Conservation (phyloP, 768 basidiomycete genomes). For the Myochromella boudieri region DNA sequence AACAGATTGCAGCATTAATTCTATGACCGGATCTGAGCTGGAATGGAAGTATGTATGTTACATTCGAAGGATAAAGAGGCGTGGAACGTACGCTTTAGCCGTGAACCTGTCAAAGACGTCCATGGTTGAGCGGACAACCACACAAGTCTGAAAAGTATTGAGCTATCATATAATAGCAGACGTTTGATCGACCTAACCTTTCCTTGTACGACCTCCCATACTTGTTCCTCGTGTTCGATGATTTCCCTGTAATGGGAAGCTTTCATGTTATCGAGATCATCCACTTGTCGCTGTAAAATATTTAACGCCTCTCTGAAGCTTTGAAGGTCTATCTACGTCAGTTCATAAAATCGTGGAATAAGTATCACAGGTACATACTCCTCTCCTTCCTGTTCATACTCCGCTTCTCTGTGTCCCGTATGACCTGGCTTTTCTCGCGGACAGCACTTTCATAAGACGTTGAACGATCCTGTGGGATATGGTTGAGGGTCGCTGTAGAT, state of each 20-base stretch:
- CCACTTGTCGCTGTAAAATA: constrained; percentile 84
- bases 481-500: neutral
- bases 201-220: constrained; percentile 89
- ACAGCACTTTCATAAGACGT: constrained; percentile 79
- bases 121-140: constrained; percentile 87
- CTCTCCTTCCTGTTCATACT: constrained; percentile 85
- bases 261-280: constrained; percentile 87
- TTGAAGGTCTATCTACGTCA: constrained; percentile 65
- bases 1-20: constrained; percentile 85
- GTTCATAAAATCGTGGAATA: constrained; percentile 3
- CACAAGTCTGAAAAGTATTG: constrained; percentile 52
- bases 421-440: constrained; percentile 80
- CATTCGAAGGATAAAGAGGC: constrained; percentile 14
- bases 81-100: constrained; percentile 70
- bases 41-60: constrained; percentile 10
- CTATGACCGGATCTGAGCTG: constrained; percentile 86
- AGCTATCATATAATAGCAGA: constrained; percentile 6
- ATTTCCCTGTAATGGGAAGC: constrained; percentile 85
- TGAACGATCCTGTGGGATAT: constrained; percentile 67
- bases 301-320: constrained; percentile 82
- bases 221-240: constrained; percentile 89
- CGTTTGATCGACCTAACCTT: constrained; percentile 52
- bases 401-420: constrained; percentile 80
- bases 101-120: constrained; percentile 90
- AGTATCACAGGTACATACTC: constrained; percentile 48